Conservation (phyloP, 768 basidiomycete genomes). For the Hygrocybe punicea region DNA sequence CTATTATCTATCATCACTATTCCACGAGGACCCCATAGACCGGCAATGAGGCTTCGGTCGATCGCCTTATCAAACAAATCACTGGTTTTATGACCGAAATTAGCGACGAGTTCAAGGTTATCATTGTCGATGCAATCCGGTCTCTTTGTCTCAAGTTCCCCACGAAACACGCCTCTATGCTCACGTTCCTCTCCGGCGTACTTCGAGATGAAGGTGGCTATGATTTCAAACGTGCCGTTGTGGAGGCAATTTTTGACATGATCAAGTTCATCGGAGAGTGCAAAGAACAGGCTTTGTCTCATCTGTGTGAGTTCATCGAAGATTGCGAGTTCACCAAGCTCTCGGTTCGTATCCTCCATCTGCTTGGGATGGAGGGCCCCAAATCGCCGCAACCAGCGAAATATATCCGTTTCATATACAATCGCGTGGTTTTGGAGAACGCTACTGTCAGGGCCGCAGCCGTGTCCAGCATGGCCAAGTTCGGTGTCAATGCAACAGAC, state of each 20-base stretch:
- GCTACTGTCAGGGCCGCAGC: conserved; percentile 97
- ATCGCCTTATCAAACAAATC: conserved; percentile 98
- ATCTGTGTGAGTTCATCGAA: conserved; percentile 99
- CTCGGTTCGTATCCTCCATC: conserved; percentile 91
- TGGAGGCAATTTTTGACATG: conserved; percentile 99
- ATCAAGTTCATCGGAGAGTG: conserved; percentile 95
- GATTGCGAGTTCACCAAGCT: conserved; percentile 99
- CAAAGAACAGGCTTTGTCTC: conserved; percentile 96
- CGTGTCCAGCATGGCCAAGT: conserved; percentile 91
- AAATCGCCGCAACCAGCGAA: conserved; percentile 95
- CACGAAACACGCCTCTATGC: conserved; percentile 93
- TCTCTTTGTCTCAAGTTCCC: conserved; percentile 99
- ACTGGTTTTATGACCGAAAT: conserved; percentile 99
- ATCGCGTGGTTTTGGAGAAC: conserved; percentile 97
- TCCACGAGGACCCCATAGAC: conserved; percentile 51
- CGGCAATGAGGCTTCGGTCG: conserved; percentile 97
- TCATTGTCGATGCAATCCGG: conserved; percentile 97
- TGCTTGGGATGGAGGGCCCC: conserved; percentile 94
- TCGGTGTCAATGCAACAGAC: conserved; percentile 87
- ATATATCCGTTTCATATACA: conserved; percentile 99
- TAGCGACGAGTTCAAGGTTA: conserved; percentile 99
- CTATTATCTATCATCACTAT: neutral
- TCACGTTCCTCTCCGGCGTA: conserved; percentile 93
- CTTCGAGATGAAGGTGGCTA: conserved; percentile 98
- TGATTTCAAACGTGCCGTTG: conserved; percentile 98